These are phyloP conservation scores for Zalaria obscura DNA, from an alignment of 2,329 filamentous ascomycete species.

Conservation along the genomic window DNA sequence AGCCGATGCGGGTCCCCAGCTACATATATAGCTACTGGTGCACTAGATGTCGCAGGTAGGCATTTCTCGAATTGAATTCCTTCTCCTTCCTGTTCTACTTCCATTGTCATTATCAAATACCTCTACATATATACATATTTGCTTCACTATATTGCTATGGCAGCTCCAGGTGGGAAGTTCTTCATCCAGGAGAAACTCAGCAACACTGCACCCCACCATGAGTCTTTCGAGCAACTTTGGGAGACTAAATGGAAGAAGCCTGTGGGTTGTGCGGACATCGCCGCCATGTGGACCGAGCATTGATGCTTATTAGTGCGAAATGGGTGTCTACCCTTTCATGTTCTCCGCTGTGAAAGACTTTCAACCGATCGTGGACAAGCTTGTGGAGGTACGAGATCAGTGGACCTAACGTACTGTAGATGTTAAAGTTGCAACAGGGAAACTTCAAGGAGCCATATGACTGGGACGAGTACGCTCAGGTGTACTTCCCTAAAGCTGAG, in stretches of 20 bases:
- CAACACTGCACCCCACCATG: slow-evolving; percentile 29
- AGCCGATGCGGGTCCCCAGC: too few relatives aligned
- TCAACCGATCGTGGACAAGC: slow-evolving; percentile 49
- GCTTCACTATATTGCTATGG: slow-evolving; percentile 15
- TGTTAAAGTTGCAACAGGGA: slow-evolving; percentile 20
- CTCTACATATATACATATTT: too few relatives aligned
- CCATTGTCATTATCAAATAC: too few relatives aligned
- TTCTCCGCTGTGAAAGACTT: slow-evolving; percentile 57
- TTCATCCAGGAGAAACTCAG: slow-evolving; percentile 33
- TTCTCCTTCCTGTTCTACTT: too few relatives aligned
- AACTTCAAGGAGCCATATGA: slow-evolving; percentile 50
- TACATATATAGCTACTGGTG: too few relatives aligned
- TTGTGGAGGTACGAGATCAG: slow-evolving; percentile 37
- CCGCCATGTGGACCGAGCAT: too few relatives aligned
- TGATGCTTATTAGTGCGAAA: slow-evolving; percentile 16
- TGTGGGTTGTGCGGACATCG: slow-evolving; percentile 24
- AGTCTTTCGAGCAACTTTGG: slow-evolving; percentile 41
- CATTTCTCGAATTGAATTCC: too few relatives aligned
- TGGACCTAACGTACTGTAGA: not conserved
- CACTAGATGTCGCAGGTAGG: too few relatives aligned
- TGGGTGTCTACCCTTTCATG: slow-evolving; percentile 51
- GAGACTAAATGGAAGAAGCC: slow-evolving; percentile 63
- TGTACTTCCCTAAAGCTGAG: slow-evolving; percentile 46
- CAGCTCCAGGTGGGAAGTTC: slow-evolving; percentile 25
- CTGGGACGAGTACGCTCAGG: slow-evolving; percentile 48